Percentiles rank a stretch among this genome's conserved stretches.
phyloP scores from a whole-genome alignment of 352 stramenopile species.

The Thalassiosira hispida region DNA sequence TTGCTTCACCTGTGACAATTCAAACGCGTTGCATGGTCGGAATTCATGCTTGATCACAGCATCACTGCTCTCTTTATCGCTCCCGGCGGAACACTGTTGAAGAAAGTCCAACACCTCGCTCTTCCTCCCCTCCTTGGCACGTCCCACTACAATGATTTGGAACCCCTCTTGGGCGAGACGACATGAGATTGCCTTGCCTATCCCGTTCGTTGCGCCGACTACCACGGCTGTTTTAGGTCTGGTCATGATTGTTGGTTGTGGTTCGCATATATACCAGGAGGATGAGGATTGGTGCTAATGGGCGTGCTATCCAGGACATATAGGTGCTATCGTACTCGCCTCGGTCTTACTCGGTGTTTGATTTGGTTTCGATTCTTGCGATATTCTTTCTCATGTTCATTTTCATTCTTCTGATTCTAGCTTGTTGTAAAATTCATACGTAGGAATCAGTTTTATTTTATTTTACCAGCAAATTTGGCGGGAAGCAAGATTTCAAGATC shows the following conservation, averaged over 20 bases:
- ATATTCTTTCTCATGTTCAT: too few species aligned
- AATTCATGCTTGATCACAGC: conserved; percentile 48
- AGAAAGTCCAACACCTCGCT: conserved; percentile 21
- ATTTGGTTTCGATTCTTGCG: too few species aligned
- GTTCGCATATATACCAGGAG: too few species aligned
- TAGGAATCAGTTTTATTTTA: too few species aligned
- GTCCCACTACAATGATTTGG: conserved; percentile 33
- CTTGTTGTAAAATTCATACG: too few species aligned
- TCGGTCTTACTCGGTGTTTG: too few species aligned
- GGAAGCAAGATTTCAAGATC: too few species aligned
- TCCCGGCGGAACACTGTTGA: conserved; percentile 6
- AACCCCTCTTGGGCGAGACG: conserved; percentile 38
- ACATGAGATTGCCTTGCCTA: conserved; percentile 34
- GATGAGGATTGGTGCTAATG: too few species aligned
- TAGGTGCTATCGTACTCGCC: too few species aligned
- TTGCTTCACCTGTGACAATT: conserved; percentile 45
- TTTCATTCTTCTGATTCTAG: too few species aligned
- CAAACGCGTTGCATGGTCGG: conserved; percentile 53
- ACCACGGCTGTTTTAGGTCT: conserved; percentile 41
- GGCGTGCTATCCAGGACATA: too few species aligned
- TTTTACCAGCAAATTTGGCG: too few species aligned
- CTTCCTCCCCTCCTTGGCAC: conserved; percentile 20
- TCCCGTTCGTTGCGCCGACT: conserved; percentile 53
- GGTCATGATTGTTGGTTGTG: neutral
- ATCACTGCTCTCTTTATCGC: neutral